Percentiles rank a stretch among this genome's conserved stretches.
Evolutionary conservation across 208 protist genomes (phyloP).

Genomic region (Acanthamoeba rhysodes): DNA sequence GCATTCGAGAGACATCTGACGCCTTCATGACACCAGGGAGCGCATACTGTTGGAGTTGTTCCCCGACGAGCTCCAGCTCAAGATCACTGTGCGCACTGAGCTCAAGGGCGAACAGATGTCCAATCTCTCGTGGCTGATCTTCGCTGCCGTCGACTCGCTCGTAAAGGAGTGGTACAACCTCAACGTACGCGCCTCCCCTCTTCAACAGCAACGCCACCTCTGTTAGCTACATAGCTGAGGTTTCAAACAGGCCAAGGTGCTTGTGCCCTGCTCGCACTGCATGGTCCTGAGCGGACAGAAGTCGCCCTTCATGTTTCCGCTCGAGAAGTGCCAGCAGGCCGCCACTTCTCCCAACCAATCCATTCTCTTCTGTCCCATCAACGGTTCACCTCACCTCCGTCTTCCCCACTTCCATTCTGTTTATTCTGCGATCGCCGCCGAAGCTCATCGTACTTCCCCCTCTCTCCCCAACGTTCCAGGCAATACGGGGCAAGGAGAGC

Average conservation of each 20-base stretch:
- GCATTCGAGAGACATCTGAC: neutral
- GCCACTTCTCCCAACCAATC: constrained; percentile 11
- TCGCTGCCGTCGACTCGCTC: constrained; percentile 33
- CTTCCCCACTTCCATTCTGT: neutral
- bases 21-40: neutral
- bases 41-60: constrained; percentile 43
- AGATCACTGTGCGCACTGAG: constrained; percentile 45
- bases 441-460: no score
- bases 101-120: constrained; percentile 68
- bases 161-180: constrained; percentile 73
- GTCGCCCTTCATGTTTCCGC: constrained; percentile 23
- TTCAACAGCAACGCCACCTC: no score
- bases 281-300: no score
- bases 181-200: neutral
- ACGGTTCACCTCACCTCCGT: neutral
- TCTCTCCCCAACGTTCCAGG: no score
- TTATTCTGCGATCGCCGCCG: no score
- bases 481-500: neutral
- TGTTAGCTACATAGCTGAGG: no score
- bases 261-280: constrained; percentile 71
- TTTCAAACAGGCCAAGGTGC: constrained; percentile 7
- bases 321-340: constrained; percentile 64
- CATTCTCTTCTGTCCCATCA: constrained; percentile 17
- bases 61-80: neutral
- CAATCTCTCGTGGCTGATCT: constrained; percentile 49